phyloP scores from a whole-genome alignment of 305 asterid genomes.

The Fraxinus dipetala region DNA sequence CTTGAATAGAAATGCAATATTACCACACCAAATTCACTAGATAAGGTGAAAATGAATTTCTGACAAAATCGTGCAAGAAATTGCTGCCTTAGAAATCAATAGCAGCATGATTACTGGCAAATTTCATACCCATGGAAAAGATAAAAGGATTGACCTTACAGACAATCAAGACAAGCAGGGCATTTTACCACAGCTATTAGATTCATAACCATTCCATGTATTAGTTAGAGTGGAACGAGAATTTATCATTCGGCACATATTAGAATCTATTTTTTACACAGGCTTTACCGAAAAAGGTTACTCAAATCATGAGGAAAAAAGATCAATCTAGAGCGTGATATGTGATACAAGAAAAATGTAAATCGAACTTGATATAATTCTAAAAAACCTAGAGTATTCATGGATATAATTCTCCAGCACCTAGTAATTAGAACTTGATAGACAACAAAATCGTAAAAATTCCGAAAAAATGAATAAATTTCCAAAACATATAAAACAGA shows the following conservation, averaged over 20 bases:
- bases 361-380: neutral
- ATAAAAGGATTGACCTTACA: neutral
- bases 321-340: neutral
- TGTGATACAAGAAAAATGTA: neutral
- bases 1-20: neutral
- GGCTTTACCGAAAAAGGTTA: neutral
- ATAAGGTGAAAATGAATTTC: neutral
- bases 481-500: neutral
- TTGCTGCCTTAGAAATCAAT: neutral
- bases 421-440: neutral
- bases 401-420: neutral
- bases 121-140: neutral
- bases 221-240: neutral
- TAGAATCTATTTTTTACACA: neutral
- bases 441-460: neutral
- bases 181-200: neutral
- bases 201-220: neutral
- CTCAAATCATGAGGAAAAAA: neutral
- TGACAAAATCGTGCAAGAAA: neutral
- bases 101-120: neutral
- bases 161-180: neutral
- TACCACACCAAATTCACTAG: neutral
- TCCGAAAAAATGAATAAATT: neutral
- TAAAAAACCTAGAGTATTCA: neutral
- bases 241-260: neutral